A percentile compares a stretch with the other conserved stretches of the same genome.
These are phyloP conservation scores for Trametes punicea DNA, from an alignment of 768 basidiomycete genomes.

Conservation along the genomic window DNA sequence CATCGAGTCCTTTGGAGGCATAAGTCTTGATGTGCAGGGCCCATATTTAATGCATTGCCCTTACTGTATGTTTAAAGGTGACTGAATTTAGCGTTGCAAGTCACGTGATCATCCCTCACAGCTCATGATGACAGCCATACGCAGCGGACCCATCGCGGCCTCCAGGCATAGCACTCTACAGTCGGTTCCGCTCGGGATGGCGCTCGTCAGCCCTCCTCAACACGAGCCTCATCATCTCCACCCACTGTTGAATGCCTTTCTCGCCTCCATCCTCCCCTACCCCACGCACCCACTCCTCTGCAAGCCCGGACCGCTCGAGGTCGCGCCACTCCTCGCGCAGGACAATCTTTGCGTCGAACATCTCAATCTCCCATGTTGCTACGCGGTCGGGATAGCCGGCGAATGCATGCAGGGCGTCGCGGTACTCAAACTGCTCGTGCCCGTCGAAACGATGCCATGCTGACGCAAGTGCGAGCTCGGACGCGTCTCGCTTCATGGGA, in stretches of 20 bases:
- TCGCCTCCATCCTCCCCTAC: conserved; percentile 64
- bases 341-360: conserved; percentile 45
- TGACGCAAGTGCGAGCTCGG: conserved; percentile 43
- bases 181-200: conserved; percentile 10
- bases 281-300: conserved; percentile 55
- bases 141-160: not conserved
- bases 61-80: not conserved
- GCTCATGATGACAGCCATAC: no score
- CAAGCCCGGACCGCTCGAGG: conserved; percentile 54
- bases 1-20: not conserved
- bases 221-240: conserved; percentile 41
- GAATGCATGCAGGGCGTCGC: conserved; percentile 51
- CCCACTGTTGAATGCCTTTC: conserved; percentile 58
- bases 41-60: no score
- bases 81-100: no score
- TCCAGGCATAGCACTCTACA: not conserved
- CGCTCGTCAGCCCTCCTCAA: conserved; percentile 31
- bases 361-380: conserved; percentile 55
- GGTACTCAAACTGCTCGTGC: conserved; percentile 64
- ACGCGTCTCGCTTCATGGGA: conserved; percentile 25
- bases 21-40: no score
- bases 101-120: no score
- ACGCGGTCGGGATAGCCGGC: conserved; percentile 36
- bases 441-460: conserved; percentile 52
- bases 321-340: conserved; percentile 57